These are phyloP conservation scores for Bolboschoenus planiculmis DNA, from an alignment of 176 grass and related monocot genomes.

Conservation along the genomic window DNA sequence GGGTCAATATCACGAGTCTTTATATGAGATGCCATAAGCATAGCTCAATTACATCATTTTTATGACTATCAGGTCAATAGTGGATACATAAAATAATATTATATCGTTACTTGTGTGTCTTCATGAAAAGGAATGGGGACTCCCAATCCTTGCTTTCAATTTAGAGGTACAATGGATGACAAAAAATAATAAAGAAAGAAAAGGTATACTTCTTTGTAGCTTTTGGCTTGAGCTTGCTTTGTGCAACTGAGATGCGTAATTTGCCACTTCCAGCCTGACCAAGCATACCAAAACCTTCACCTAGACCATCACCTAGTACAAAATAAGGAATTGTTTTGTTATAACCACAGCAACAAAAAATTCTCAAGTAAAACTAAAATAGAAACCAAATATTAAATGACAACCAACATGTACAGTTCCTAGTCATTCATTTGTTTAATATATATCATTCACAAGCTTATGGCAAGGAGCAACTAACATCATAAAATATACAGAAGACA, in stretches of 20 bases:
- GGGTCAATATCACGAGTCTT: not conserved
- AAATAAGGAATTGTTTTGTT: conserved; percentile 14
- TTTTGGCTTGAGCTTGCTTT: conserved; percentile 51
- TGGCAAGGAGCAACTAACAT: not conserved
- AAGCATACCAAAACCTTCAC: conserved; percentile 89
- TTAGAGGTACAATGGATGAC: not conserved
- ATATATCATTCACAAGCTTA: not conserved
- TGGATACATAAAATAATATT: not conserved
- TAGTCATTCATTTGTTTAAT: not conserved
- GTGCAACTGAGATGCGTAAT: conserved; percentile 60
- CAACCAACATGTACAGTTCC: not conserved
- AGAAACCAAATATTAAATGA: not conserved
- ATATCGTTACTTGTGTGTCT: not conserved
- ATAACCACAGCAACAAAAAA: not conserved
- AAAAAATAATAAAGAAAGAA: conserved; percentile 16
- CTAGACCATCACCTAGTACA: conserved; percentile 74
- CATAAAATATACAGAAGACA: not conserved
- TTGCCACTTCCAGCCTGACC: conserved; percentile 85
- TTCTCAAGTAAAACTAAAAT: not conserved
- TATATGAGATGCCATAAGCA: not conserved
- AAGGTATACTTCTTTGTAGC: conserved; percentile 61
- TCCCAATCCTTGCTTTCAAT: not conserved
- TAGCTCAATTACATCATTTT: not conserved
- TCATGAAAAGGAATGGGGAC: not conserved
- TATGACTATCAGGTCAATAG: not conserved